Evolutionary conservation across 768 basidiomycete species (phyloP), one percentile per base, ranked within the genome.

Genomic region (Piloderma croceum): DNA sequence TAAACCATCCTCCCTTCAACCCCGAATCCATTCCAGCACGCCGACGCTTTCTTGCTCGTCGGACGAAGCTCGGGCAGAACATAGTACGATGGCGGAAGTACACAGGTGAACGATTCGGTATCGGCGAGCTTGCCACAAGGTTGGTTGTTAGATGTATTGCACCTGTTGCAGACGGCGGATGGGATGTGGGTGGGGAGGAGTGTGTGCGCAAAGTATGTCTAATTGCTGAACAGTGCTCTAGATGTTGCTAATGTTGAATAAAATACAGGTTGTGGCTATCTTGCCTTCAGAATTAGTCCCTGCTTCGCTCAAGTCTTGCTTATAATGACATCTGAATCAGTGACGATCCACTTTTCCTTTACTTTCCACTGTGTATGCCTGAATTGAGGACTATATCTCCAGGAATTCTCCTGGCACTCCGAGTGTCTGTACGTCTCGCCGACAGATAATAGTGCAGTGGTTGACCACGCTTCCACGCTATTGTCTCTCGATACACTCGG

Each of bases 171-270:
- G 72, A 78, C 45, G 73, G 70, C 41, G 85, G 84, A 7, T 96
- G 91, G 92, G 88, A 90, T 31, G 83, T 88, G 25, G 90, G 92
- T 9, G 90, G 90, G 2, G 73, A 82, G 58, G 77, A 77, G 27
- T 62, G 76, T 43, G 65, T 76, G 42, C 66, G 62, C 21, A 77
- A 76, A 74, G 88, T 88, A 45, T 48, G 65, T 57, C 29, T 36
- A 38, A 27, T 34, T 18, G 19, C 23, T 32, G 24, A 18, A 44
- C 18, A 36, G 47, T 10, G 32, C 29, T 20, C 21, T 29, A 18
- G 20, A 13, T 15, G 25, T 15, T 25, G n/a, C 19, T 20, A 39
- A 32, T 36, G 24, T 42, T 53, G 36, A 32, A 33, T 29, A 17
- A 25, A 22, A 11, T 37, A 25, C 36, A 68, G 62, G 52, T 47